Evolutionary conservation across 148 eudicot genomes (phyloP), one percentile per base, ranked within the genome.

Genomic region (Arctostaphylos glauca): DNA sequence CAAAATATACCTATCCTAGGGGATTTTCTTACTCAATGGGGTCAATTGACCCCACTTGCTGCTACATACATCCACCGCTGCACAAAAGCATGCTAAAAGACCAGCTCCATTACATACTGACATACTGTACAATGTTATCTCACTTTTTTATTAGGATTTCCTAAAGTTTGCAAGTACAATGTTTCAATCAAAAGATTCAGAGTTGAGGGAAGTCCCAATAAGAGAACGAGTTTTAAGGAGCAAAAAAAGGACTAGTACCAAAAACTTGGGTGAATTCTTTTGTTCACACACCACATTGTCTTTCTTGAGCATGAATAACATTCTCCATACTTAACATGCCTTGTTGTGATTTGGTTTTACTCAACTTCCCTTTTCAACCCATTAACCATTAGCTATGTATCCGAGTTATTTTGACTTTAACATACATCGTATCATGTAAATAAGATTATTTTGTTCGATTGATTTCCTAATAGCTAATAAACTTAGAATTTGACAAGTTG

Each of bases 401-500:
- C 50, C 23, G 52, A 50, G 43, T 15, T 66, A 47, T 49, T 31
- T 76, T 19, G 67, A 59, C 53, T 13, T 9, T 18, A 13, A 25
- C 3, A 38, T 13, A 12, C 48, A 1, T 19, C 41, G 18, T 3
- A 60, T 54, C 59, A 9, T 44, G 9, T 5, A 41, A 68, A 10
- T 72, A 66, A 38, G 48, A 38, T 82, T 75, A 43, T 16, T 54
- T 19, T 64, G 47, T 18, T 66, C 49, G 15, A 53, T 15, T 53
- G 14, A 54, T 83, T 48, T 13, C 47, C 72, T 80, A 3, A 54
- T 44, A 55, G 23, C 76, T 73, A 38, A 77, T 38, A 64, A 76
- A 58, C 75, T 56, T 79, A 66, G 16, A 62, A n/a, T 47, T 53
- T 87, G 54, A 87, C 67, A 6, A 38, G 73, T 80, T 67, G 74